These are phyloP conservation scores for Mentha longifolia DNA, from an alignment of 257 asterid species.

Conservation along the genomic window DNA sequence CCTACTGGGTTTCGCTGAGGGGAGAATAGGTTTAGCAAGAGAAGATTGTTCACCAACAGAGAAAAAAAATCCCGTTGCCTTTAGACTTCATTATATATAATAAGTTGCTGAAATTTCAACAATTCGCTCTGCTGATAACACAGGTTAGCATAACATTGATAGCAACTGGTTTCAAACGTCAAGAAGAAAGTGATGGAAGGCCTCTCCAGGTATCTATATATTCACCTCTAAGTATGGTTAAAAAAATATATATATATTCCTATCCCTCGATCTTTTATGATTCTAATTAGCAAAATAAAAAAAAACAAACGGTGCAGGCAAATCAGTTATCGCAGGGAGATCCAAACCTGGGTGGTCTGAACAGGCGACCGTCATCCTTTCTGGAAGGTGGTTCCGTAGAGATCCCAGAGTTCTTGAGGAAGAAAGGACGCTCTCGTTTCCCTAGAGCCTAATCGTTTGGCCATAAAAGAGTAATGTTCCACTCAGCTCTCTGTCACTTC, in stretches of 20 bases:
- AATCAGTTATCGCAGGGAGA: conserved; percentile 70
- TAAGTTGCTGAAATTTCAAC: conserved; percentile 12
- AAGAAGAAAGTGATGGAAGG: conserved; percentile 82
- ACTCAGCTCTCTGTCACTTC: conserved; percentile 12
- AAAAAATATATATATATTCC: background rate
- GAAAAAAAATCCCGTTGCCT: background rate
- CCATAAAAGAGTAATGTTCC: conserved; percentile 13
- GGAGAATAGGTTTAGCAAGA: background rate
- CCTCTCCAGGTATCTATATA: conserved; percentile 63
- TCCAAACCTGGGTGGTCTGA: conserved; percentile 57
- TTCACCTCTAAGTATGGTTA: conserved; percentile 2
- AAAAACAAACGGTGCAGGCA: conserved; percentile 50
- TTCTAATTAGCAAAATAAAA: background rate
- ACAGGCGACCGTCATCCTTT: conserved; percentile 70
- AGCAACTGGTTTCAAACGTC: conserved; percentile 97
- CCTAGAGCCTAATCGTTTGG: conserved; percentile 63
- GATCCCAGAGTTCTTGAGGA: conserved; percentile 88
- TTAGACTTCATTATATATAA: background rate
- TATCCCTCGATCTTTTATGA: background rate
- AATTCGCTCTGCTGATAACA: conserved; percentile 26
- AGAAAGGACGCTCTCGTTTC: conserved; percentile 82
- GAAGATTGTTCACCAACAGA: background rate
- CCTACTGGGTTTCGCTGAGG: background rate
- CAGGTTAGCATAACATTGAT: conserved; percentile 93
- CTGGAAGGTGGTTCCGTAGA: conserved; percentile 74